These are phyloP conservation scores for Suhomyces tanzawaensis DNA, from an alignment of 805 yeast species.

Conservation along the genomic window DNA sequence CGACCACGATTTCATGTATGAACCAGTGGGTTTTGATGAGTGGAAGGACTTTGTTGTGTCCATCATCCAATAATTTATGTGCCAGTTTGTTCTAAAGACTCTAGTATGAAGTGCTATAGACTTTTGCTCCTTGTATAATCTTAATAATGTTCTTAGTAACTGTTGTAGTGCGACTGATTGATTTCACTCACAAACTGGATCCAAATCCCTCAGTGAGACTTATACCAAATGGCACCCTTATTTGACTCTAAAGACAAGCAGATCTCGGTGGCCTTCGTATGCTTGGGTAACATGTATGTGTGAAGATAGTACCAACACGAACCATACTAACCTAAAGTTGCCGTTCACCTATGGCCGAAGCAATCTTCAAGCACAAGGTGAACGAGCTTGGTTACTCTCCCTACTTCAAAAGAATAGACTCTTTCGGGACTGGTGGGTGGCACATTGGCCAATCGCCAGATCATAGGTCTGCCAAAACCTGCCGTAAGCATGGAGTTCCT, in stretches of 20 bases:
- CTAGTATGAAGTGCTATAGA: no score
- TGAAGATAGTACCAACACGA: background rate
- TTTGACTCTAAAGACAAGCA: conserved; percentile 18
- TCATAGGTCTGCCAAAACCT: conserved; percentile 63
- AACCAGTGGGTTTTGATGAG: conserved; percentile 35
- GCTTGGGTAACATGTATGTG: conserved; percentile 82
- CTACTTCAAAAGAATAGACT: conserved; percentile 62
- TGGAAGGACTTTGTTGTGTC: conserved; percentile 31
- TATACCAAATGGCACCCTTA: conserved; percentile 12
- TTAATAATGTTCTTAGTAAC: no score
- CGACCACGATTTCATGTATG: conserved; percentile 22
- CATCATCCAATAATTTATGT: conserved; percentile 14
- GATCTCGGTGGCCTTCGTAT: conserved; percentile 79
- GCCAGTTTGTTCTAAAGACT: no score
- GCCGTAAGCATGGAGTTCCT: conserved; percentile 69
- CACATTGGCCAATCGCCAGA: conserved; percentile 86
- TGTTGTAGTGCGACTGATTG: no score
- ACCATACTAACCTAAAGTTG: conserved; percentile 44
- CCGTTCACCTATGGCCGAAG: conserved; percentile 98
- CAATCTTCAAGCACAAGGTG: conserved; percentile 72
- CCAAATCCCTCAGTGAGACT: background rate
- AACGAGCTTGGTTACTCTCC: conserved; percentile 42
- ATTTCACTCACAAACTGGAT: no score
- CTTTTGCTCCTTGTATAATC: no score
- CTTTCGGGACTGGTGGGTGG: conserved; percentile 86